phyloP scores from a whole-genome alignment of 257 asterid species.

The Rauvolfia tetraphylla region DNA sequence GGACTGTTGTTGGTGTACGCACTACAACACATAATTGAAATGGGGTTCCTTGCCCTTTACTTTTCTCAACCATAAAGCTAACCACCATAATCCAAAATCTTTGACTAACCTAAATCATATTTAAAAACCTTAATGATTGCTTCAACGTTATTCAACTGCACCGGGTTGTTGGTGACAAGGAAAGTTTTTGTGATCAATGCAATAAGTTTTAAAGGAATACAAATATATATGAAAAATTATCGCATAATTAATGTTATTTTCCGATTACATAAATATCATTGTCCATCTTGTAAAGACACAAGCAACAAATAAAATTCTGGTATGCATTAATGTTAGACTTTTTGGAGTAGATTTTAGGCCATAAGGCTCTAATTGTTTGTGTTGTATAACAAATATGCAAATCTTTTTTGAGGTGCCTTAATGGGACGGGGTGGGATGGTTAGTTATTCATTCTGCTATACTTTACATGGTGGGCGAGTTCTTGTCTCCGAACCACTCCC shows the following conservation, averaged over 20 bases:
- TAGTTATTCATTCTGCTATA: no score
- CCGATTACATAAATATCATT: background rate
- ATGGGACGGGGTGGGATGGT: no score
- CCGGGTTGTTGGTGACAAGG: conserved; percentile 39
- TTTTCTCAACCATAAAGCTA: conserved; percentile 59
- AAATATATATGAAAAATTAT: background rate
- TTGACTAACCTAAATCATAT: conserved; percentile 29
- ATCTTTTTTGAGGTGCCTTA: no score
- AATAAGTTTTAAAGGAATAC: background rate
- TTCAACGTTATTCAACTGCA: conserved; percentile 18
- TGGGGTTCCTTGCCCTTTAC: conserved; percentile 45
- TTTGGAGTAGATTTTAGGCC: background rate
- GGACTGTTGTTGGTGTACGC: background rate
- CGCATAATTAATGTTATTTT: background rate
- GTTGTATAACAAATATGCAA: background rate
- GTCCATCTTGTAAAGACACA: no score
- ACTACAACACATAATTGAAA: conserved; percentile 5
- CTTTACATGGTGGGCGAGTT: no score
- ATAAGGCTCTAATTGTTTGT: background rate
- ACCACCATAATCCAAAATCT: conserved; percentile 20
- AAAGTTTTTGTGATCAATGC: conserved; percentile 11
- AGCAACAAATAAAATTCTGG: no score
- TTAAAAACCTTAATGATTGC: conserved; percentile 41
- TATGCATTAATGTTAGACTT: no score
- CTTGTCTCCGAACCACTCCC: no score